Conservation (phyloP, 1,284 basidiomycete genomes). For the Coniferiporia weirii region DNA sequence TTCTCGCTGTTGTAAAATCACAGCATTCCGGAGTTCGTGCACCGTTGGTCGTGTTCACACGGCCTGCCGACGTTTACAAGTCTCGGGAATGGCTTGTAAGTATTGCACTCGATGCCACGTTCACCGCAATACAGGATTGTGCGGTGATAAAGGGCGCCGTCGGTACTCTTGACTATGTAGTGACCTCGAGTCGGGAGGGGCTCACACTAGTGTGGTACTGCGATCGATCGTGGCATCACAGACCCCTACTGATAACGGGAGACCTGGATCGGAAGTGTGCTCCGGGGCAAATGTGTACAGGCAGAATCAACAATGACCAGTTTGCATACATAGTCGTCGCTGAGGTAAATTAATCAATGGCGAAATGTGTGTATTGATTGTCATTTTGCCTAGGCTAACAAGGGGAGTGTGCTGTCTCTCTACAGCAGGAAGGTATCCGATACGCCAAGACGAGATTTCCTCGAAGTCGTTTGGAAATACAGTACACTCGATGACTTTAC, state of each 20-base stretch:
- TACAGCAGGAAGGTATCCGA: background rate
- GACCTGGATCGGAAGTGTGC: background rate
- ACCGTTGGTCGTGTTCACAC: slow-evolving; percentile 17
- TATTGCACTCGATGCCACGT: slow-evolving; percentile 8
- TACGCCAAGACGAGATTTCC: background rate
- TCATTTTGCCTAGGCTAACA: background rate
- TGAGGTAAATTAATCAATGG: slow-evolving; percentile 5
- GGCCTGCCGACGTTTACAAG: slow-evolving; percentile 12
- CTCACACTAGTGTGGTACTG: slow-evolving; percentile 14
- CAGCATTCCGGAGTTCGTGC: slow-evolving; percentile 3
- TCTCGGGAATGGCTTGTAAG: slow-evolving; percentile 15
- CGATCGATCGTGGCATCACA: slow-evolving; percentile 10
- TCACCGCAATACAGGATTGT: slow-evolving; percentile 15
- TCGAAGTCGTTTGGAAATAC: slow-evolving; percentile 10
- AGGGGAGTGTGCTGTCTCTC: slow-evolving; percentile 2
- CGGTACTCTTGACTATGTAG: slow-evolving; percentile 5
- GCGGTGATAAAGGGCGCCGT: slow-evolving; percentile 3
- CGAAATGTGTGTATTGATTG: background rate
- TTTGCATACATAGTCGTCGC: slow-evolving; percentile 10
- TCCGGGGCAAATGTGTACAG: slow-evolving; percentile 8
- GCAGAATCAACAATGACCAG: slow-evolving; percentile 3
- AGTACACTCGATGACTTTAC: slow-evolving; percentile 9
- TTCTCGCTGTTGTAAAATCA: slow-evolving; percentile 14
- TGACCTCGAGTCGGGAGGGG: slow-evolving; percentile 15
- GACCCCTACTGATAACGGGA: background rate